These are phyloP conservation scores for Arctostaphylos glauca DNA, from an alignment of 148 eudicot genomes.

Conservation along the genomic window DNA sequence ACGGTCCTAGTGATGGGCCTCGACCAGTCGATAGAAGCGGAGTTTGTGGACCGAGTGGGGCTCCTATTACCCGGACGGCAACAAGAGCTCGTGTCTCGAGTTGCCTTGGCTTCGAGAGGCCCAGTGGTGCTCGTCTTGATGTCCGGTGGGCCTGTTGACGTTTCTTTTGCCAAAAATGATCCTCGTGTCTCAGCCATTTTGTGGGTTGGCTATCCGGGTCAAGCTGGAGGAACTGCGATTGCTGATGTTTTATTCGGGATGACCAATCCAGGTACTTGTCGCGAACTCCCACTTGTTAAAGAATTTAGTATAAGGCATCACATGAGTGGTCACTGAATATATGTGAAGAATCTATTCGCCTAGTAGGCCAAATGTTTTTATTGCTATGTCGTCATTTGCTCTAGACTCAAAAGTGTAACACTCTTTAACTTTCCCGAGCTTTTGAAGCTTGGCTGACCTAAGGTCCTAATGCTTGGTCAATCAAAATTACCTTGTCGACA, in stretches of 20 bases:
- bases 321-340: too few relatives aligned
- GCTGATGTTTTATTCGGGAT: constrained; percentile 39
- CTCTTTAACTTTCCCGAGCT: too few relatives aligned
- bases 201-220: constrained; percentile 55
- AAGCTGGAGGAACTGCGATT: constrained; percentile 45
- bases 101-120: constrained; percentile 66
- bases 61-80: constrained; percentile 54
- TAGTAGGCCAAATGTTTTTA: too few relatives aligned
- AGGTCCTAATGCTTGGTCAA: too few relatives aligned
- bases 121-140: constrained; percentile 65
- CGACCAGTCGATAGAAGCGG: constrained; percentile 74
- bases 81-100: constrained; percentile 55
- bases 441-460: too few relatives aligned
- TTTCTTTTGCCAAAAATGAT: constrained; percentile 58
- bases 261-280: constrained; percentile 38
- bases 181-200: constrained; percentile 33
- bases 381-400: too few relatives aligned
- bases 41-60: constrained; percentile 42
- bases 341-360: too few relatives aligned
- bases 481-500: too few relatives aligned
- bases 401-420: too few relatives aligned
- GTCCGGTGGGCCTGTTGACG: constrained; percentile 83
- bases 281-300: background rate
- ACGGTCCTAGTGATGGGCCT: constrained; percentile 74
- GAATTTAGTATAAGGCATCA: too few relatives aligned